Percentiles rank a stretch among this genome's conserved stretches.
Conservation (phyloP, 306 rosid species). For the Prunus padus region DNA sequence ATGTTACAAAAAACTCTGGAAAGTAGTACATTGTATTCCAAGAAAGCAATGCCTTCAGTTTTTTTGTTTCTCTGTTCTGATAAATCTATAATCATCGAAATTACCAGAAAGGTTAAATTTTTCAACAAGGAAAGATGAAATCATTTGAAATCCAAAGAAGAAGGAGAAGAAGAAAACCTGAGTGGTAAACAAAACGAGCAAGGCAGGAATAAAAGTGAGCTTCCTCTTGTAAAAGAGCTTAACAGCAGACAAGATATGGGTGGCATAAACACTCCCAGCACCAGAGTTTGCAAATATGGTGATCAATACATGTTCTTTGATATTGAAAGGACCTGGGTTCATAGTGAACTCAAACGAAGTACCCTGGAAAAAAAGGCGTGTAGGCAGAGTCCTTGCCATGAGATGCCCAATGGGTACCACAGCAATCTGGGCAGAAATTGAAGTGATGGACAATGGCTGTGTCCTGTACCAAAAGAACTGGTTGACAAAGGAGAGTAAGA, state of each 20-base stretch:
- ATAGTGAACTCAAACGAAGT: slow-evolving; percentile 57
- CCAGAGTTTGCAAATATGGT: slow-evolving; percentile 88
- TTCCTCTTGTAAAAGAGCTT: slow-evolving; percentile 61
- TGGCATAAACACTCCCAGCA: slow-evolving; percentile 61
- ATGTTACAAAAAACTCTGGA: too few species aligned
- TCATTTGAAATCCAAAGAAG: background rate
- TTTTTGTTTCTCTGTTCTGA: too few species aligned
- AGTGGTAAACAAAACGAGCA: slow-evolving; percentile 76
- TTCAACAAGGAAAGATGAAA: background rate
- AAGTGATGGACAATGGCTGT: slow-evolving; percentile 56
- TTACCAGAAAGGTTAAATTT: background rate
- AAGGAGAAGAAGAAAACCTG: slow-evolving; percentile 50
- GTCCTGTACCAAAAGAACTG: slow-evolving; percentile 92
- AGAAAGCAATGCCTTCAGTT: too few species aligned
- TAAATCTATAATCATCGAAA: background rate
- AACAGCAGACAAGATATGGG: slow-evolving; percentile 78
- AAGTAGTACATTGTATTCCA: too few species aligned
- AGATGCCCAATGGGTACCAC: slow-evolving; percentile 86
- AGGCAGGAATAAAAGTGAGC: slow-evolving; percentile 59
- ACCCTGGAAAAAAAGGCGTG: slow-evolving; percentile 42
- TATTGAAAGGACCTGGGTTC: slow-evolving; percentile 80
- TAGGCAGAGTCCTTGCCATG: slow-evolving; percentile 66
- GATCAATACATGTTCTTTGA: slow-evolving; percentile 84
- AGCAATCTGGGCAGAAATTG: slow-evolving; percentile 85
- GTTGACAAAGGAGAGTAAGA: slow-evolving; percentile 67